These are phyloP conservation scores for Cantharellus anzutake DNA, from an alignment of 768 basidiomycete genomes.

Conservation along the genomic window DNA sequence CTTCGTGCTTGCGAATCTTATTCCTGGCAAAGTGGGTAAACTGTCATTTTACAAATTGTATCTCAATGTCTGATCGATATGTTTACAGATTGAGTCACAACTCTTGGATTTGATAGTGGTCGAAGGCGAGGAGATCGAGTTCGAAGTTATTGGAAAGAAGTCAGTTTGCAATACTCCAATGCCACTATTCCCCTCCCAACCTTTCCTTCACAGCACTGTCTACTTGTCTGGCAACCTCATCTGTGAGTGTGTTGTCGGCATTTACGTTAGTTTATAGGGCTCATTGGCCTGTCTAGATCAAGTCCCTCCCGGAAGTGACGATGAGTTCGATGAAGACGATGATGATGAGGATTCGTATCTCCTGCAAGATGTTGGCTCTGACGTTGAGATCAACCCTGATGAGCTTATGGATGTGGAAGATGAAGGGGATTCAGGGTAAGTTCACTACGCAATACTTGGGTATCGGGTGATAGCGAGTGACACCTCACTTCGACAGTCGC, in stretches of 20 bases:
- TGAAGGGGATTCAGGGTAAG: background rate
- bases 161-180: conserved; percentile 11
- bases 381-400: background rate
- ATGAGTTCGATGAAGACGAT: background rate
- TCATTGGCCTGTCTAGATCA: background rate
- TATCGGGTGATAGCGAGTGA: background rate
- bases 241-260: conserved; percentile 7
- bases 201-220: conserved; percentile 14
- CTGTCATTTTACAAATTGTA: background rate
- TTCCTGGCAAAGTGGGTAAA: conserved; percentile 19
- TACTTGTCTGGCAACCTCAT: conserved; percentile 25
- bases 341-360: background rate
- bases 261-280: background rate
- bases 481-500: background rate
- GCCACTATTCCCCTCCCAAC: conserved; percentile 7
- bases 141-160: conserved; percentile 24
- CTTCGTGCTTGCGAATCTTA: conserved; percentile 16
- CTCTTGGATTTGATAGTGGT: conserved; percentile 20
- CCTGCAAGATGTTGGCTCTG: background rate
- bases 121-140: conserved; percentile 19
- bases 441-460: background rate
- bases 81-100: conserved; percentile 19
- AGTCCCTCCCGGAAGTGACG: background rate
- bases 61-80: background rate
- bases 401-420: background rate